A percentile compares a stretch with the other conserved stretches of the same genome.
Conservation (phyloP, 179 eudicot species). For the Corrigiola litoralis region DNA sequence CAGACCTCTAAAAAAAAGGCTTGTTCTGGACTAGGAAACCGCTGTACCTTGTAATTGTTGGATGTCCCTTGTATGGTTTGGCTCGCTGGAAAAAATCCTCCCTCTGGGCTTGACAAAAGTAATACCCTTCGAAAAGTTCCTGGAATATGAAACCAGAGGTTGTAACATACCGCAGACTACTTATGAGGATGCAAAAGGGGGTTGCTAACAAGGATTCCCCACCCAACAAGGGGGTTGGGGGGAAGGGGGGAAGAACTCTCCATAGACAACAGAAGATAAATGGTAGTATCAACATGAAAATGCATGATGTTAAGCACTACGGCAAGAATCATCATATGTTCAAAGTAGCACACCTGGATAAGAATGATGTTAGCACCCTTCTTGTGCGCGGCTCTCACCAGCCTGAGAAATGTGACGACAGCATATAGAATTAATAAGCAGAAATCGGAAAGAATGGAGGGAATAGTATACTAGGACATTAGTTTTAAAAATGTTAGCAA, state of each 20-base stretch:
- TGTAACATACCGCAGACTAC: not conserved
- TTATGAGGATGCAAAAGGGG: not conserved
- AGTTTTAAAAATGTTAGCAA: not conserved
- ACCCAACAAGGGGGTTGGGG: no score
- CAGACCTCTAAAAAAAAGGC: not conserved
- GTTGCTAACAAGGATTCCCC: not conserved
- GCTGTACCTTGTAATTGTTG: conserved; percentile 66
- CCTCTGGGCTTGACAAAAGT: conserved; percentile 98
- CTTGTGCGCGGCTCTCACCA: conserved; percentile 89
- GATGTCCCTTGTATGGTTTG: conserved; percentile 83
- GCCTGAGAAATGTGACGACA: conserved; percentile 37
- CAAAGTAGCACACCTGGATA: conserved; percentile 57
- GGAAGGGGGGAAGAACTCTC: no score
- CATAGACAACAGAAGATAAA: not conserved
- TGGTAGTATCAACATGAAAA: not conserved
- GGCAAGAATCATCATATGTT: not conserved
- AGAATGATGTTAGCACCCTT: conserved; percentile 96
- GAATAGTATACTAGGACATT: not conserved
- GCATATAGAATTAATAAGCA: not conserved
- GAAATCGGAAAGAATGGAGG: not conserved
- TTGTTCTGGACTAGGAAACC: not conserved
- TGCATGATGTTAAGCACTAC: not conserved
- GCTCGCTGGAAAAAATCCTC: conserved; percentile 86
- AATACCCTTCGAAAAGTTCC: conserved; percentile 97
- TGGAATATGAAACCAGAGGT: conserved; percentile 20